Percentiles rank a stretch among this genome's conserved stretches.
Evolutionary conservation across 2,329 filamentous ascomycete genomes (phyloP).

Genomic region (Phoma sp.): DNA sequence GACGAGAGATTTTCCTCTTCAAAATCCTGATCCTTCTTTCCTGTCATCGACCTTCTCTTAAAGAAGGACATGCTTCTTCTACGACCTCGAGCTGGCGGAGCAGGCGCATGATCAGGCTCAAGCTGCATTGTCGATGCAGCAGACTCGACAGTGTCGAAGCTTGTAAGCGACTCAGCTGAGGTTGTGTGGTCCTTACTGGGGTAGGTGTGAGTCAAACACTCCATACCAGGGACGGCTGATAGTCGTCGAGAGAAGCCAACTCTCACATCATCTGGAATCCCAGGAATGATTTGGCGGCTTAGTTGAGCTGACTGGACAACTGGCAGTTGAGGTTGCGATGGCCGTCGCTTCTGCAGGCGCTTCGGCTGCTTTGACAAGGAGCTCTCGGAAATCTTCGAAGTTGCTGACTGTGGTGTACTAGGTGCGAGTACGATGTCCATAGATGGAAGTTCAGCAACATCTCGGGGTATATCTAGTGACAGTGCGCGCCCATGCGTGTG

Average conservation of each 20-base stretch:
- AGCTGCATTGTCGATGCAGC: constrained; percentile 17
- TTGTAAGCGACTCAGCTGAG: constrained; percentile 10
- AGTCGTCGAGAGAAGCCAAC: constrained; percentile 47
- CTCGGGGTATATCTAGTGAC: constrained; percentile 20
- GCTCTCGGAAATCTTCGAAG: constrained; percentile 32
- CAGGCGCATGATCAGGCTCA: constrained; percentile 32
- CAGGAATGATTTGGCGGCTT: constrained; percentile 42
- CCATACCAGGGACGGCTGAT: constrained; percentile 45
- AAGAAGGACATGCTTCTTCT: constrained; percentile 43
- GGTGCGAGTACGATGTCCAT: constrained; percentile 8
- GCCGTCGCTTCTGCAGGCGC: constrained; percentile 43
- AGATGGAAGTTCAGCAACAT: constrained; percentile 12
- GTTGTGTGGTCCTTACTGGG: constrained; percentile 36
- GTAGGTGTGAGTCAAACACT: constrained; percentile 47
- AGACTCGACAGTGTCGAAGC: constrained; percentile 12
- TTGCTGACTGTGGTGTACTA: constrained; percentile 25
- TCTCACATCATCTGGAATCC: constrained; percentile 44
- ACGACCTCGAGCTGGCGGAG: constrained; percentile 31
- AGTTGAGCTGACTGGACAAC: constrained; percentile 43
- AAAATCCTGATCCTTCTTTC: constrained; percentile 27
- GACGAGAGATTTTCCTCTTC: constrained; percentile 26
- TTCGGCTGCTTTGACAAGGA: constrained; percentile 26
- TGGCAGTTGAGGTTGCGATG: constrained; percentile 36
- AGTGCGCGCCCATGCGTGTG: constrained; percentile 12
- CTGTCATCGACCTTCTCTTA: constrained; percentile 35